These are phyloP conservation scores for Coemansia sp. DNA, from an alignment of 192 early-diverging fungal genomes.

Conservation along the genomic window DNA sequence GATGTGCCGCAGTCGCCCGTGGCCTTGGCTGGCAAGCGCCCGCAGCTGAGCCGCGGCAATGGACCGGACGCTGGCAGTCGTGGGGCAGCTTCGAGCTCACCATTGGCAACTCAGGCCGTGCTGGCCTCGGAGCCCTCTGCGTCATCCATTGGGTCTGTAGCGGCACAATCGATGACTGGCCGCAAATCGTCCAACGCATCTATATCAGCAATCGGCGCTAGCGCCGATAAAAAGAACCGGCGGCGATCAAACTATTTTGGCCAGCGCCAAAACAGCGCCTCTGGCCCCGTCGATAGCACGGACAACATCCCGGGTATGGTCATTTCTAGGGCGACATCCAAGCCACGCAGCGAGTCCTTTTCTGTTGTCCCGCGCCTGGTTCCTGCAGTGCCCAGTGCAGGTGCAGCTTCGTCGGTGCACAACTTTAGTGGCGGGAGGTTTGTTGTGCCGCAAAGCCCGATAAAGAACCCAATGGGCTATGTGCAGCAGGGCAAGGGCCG, in stretches of 20 bases:
- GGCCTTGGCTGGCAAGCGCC: conserved; percentile 26
- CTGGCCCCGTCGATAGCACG: conserved; percentile 7
- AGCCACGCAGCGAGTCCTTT: conserved; percentile 40
- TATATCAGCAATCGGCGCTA: conserved; percentile 11
- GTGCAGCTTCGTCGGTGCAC: background rate
- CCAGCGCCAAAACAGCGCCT: conserved; percentile 36
- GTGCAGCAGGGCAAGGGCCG: conserved; percentile 49
- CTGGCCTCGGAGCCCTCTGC: conserved; percentile 33
- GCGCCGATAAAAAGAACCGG: conserved; percentile 36
- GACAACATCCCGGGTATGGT: conserved; percentile 19
- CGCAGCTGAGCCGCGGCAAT: conserved; percentile 15
- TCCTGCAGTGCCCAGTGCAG: conserved; percentile 5
- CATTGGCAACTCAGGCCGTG: conserved; percentile 23
- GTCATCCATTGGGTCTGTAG: conserved; percentile 26
- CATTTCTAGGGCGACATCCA: background rate
- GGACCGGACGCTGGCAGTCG: conserved; percentile 15
- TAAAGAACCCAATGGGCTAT: conserved; percentile 42
- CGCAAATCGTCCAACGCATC: conserved; percentile 48
- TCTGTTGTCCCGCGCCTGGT: conserved; percentile 35
- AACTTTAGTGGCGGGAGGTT: conserved; percentile 15
- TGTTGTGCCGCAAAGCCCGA: conserved; percentile 44
- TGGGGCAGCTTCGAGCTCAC: conserved; percentile 15
- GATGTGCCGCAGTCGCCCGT: conserved; percentile 44
- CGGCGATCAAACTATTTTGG: conserved; percentile 52
- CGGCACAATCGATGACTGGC: conserved; percentile 16